Evolutionary conservation across 202 grass and related monocot species (phyloP).

Genomic region (Panicum hallii): DNA sequence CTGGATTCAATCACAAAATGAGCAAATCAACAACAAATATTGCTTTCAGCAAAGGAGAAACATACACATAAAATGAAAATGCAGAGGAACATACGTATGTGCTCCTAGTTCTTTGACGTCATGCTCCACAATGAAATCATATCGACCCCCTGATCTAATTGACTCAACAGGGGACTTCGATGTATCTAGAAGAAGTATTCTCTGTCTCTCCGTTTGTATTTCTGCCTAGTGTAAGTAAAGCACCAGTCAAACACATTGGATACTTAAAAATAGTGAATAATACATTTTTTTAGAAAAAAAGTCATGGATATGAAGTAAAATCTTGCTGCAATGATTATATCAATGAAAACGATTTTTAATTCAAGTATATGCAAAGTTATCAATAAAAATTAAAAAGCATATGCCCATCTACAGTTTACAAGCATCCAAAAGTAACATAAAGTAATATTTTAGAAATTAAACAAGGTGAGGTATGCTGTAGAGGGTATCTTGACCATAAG

Average conservation of each 20-base stretch:
- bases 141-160: conserved; percentile 95
- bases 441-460: conserved; percentile 10
- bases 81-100: conserved; percentile 77
- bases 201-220: conserved; percentile 97
- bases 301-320: background rate
- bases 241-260: conserved; percentile 32
- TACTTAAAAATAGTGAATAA: conserved; percentile 10
- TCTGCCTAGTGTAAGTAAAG: conserved; percentile 76
- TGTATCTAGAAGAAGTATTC: conserved; percentile 87
- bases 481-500: background rate
- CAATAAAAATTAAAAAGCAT: background rate
- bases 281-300: conserved; percentile 1
- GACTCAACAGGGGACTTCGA: conserved; percentile 91
- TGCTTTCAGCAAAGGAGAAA: conserved; percentile 33
- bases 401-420: background rate
- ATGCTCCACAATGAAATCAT: conserved; percentile 98
- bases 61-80: conserved; percentile 8
- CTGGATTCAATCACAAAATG: conserved; percentile 57
- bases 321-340: background rate
- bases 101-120: conserved; percentile 97
- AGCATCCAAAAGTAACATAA: background rate
- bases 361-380: conserved; percentile 1
- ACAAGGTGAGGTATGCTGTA: background rate
- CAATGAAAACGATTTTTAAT: background rate
- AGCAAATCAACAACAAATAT: conserved; percentile 39